Evolutionary conservation across 768 basidiomycete genomes (phyloP), one percentile per base, ranked within the genome.

Genomic region (Pisolithus orientalis): DNA sequence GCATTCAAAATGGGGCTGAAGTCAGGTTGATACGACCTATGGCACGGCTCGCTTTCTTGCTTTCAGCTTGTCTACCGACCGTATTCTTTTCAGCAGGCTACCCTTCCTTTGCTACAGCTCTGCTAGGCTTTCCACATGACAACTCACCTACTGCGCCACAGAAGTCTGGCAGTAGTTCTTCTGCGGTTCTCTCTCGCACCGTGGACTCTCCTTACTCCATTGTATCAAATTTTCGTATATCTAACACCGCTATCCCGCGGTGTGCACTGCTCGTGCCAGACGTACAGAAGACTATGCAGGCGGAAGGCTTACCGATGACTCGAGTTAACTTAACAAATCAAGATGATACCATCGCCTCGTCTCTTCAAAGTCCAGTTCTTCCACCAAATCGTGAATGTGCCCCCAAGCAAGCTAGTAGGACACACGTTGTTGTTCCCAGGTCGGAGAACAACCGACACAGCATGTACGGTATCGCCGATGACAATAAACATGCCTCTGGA

Each of bases 391-490:
- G 50, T 38, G 53, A 50, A 9, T 10, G 43, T 39, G 32, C 56
- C n/a, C 61, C 49, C 32, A 61, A 63, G 49, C 65, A 55, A 39
- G 56, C 55, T 7, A 57, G 53, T 44, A 50, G 56, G 44, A 55
- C 51, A 1, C 61, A 58, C 45, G 46, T 58, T 27, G 46, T 58
- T 27, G 52, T 56, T 39, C 55, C 62, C 25, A 44, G 52, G 29
- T 44, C 53, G 28, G 50, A 54, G 50, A 50, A 57, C 39, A 51
- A 54, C 21, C 51, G 49, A 31, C 55, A 52, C 49, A 50, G 56
- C 38, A 49, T 53, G 32, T 65, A 58, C 48, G 49, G 49, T 51
- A 46, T 59, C 39, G 56, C 51, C 47, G 27, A 17, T 39, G 43
- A 31, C 44, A 27, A 27, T 8, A 13, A 48, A 34, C 43, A 44